Conservation (phyloP, 2,329 filamentous ascomycete genomes). For the Bimuria novae-zelandiae region DNA sequence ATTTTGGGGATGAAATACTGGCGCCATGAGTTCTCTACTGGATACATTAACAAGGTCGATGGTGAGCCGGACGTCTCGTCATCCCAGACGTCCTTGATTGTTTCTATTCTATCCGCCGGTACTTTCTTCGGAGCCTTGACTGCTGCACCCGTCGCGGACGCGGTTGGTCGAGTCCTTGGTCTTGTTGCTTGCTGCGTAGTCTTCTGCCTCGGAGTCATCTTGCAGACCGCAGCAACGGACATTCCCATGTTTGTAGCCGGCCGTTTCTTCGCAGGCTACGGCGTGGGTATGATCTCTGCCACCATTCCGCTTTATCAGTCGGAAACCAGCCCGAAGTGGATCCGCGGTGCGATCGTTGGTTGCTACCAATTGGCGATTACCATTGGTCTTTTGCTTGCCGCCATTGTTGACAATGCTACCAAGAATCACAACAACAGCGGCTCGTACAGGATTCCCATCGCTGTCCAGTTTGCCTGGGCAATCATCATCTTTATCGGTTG, state of each 20-base stretch:
- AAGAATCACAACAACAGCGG: constrained; percentile 59
- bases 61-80: constrained; percentile 38
- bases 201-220: constrained; percentile 48
- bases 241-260: constrained; percentile 47
- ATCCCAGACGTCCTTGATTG: constrained; percentile 71
- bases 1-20: constrained; percentile 74
- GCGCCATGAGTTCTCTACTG: constrained; percentile 62
- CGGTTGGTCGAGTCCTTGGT: constrained; percentile 70
- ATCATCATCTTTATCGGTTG: constrained; percentile 65
- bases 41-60: constrained; percentile 46
- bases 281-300: constrained; percentile 48
- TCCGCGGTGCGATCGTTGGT: constrained; percentile 71
- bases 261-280: constrained; percentile 49
- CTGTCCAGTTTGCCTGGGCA: constrained; percentile 75
- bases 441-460: constrained; percentile 77
- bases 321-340: constrained; percentile 74
- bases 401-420: constrained; percentile 69
- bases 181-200: constrained; percentile 45
- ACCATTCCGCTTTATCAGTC: constrained; percentile 70
- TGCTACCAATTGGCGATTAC: constrained; percentile 73
- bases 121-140: constrained; percentile 76
- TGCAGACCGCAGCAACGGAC: constrained; percentile 43
- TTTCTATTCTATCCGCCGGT: constrained; percentile 81
- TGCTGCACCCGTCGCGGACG: constrained; percentile 69
- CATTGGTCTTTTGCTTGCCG: constrained; percentile 70